Base-by-base conservation (phyloP, 1,284 basidiomycete genomes). In the Heliocybe sulcata region DNA sequence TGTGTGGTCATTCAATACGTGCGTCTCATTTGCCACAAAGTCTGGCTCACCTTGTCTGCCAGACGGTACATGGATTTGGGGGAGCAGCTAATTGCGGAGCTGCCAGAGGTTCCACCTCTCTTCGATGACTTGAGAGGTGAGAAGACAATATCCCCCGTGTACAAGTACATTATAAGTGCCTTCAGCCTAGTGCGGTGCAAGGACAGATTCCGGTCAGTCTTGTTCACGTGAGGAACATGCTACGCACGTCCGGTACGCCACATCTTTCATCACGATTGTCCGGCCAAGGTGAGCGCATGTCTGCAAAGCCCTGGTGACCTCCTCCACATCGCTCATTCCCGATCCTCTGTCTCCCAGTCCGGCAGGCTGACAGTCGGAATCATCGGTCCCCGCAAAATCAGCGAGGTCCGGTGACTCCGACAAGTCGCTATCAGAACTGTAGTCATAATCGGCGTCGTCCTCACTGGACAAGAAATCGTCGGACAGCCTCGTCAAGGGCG, bases 221-320 rank as follows among this genome's bases (percentile, higher is more conserved):
- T 25, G 10, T 19, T 11, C 11, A 19, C 45, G 10, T 47, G 9
- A 11, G 23, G 14, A n/a, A n/a, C n/a, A 33, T 8, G 12, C 3
- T 3, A 60, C 62, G 19, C 25, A 64, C 64, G 63, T 65, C 11
- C 6, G 35, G 35, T 56, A 57, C 6, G 63, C 64, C 20, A 60
- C 55, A 51, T 64, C 60, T 16, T 55, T 53, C 6, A 63, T 50
- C 35, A 63, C 55, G 26, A 64, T 59, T 2, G 27, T 29, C 22
- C 14, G 47, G 23, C 47, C 47, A 26, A 49, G 23, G 12, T n/a
- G 10, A 3, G 26, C 55, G n/a, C n/a, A n/a, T 6, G 47, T 48
- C 11, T 29, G 38, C 10, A 25, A 45, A 6, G 9, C 23, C 25
- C 27, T 22, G 8, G 45, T 38, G 3, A 49, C 10, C 22, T 49